phyloP scores from a whole-genome alignment of 805 yeast species.

The Clavispora asparagi region DNA sequence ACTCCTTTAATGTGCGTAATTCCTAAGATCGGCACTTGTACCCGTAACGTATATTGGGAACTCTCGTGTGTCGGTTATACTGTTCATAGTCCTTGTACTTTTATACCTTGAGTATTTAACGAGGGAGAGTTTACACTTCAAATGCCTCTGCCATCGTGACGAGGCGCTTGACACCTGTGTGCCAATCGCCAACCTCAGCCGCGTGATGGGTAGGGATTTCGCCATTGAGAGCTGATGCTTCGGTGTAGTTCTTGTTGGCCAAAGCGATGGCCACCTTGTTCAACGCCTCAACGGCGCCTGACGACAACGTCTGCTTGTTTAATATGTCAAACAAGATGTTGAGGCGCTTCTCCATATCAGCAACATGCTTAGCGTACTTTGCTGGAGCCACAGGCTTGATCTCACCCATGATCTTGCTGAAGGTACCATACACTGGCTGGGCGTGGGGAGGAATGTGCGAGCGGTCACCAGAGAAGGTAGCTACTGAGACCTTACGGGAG shows the following conservation, averaged over 20 bases:
- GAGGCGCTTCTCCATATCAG: slow-evolving; percentile 79
- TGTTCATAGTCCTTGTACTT: too few relatives aligned
- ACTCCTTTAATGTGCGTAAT: too few relatives aligned
- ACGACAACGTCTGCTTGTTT: slow-evolving; percentile 59
- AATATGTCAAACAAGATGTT: slow-evolving; percentile 72
- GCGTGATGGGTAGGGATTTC: slow-evolving; percentile 61
- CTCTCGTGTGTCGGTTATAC: too few relatives aligned
- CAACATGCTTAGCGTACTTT: slow-evolving; percentile 63
- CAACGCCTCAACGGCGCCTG: slow-evolving; percentile 51
- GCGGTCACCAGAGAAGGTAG: slow-evolving; percentile 50
- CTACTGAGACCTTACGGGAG: not conserved
- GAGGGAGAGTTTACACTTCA: not conserved
- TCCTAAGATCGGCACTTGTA: too few relatives aligned
- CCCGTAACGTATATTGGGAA: too few relatives aligned
- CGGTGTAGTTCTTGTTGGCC: slow-evolving; percentile 46
- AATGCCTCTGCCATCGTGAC: slow-evolving; percentile 60
- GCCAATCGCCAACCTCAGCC: slow-evolving; percentile 85
- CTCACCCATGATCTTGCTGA: slow-evolving; percentile 50
- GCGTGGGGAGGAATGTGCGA: slow-evolving; percentile 58
- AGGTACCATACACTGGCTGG: slow-evolving; percentile 51
- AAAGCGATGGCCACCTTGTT: slow-evolving; percentile 47
- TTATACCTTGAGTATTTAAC: too few relatives aligned
- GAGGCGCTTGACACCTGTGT: slow-evolving; percentile 83
- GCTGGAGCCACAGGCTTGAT: slow-evolving; percentile 74
- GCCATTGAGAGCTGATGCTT: slow-evolving; percentile 52